phyloP scores from a whole-genome alignment of 495 filamentous ascomycete species.

The Aspergillus funiculosus region DNA sequence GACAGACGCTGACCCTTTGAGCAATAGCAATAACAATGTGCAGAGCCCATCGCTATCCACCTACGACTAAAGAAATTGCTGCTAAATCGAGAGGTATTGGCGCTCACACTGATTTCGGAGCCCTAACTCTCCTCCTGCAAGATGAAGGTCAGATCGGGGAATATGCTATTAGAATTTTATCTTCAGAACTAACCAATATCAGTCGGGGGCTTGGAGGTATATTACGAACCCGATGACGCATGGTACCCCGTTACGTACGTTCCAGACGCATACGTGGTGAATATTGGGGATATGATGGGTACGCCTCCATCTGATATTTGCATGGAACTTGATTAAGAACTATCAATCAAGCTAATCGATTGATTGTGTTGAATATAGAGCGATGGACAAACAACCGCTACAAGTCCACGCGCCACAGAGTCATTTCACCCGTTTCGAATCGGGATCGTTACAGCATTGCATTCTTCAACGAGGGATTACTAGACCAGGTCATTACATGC shows the following conservation, averaged over 20 bases:
- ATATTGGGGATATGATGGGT: slow-evolving; percentile 10
- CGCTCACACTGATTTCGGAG: slow-evolving; percentile 3
- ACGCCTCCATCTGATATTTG: background rate
- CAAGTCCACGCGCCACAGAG: slow-evolving; percentile 7
- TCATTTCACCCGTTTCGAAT: slow-evolving; percentile 2
- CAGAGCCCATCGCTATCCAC: slow-evolving; percentile 7
- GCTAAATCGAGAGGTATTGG: slow-evolving; percentile 5
- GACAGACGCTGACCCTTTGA: background rate
- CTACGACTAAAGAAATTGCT: slow-evolving; percentile 1
- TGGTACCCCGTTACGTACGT: slow-evolving; percentile 4
- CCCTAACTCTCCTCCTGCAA: slow-evolving; percentile 3
- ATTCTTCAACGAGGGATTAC: slow-evolving; percentile 9
- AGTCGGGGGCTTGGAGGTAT: slow-evolving; percentile 10
- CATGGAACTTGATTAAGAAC: background rate
- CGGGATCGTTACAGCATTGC: slow-evolving; percentile 4
- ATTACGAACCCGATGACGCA: slow-evolving; percentile 1
- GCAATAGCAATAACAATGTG: background rate
- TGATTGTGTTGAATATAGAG: background rate
- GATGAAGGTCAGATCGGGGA: background rate
- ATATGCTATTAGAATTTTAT: background rate
- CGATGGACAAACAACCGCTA: slow-evolving; percentile 12
- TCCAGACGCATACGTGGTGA: slow-evolving; percentile 1
- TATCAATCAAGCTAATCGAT: no score
- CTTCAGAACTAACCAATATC: background rate
- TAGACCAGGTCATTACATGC: slow-evolving; percentile 4